Conservation (phyloP, 441 rosid species). For the Erodium trifolium region DNA sequence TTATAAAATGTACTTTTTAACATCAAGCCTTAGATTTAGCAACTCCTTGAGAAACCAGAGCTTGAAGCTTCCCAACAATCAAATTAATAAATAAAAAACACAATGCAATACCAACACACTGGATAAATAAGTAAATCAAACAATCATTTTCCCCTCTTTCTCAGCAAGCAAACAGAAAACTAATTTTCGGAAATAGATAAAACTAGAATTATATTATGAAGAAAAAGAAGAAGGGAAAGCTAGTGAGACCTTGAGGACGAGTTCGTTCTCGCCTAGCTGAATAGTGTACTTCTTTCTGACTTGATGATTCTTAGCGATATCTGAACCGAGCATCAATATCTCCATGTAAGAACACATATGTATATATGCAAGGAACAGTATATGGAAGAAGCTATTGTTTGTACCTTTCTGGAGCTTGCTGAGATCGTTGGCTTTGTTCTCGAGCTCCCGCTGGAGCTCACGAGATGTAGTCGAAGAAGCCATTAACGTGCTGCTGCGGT, state of each 20-base stretch:
- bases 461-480: slow-evolving; percentile 20
- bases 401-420: slow-evolving; percentile 28
- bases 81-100: too few relatives aligned
- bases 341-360: background rate
- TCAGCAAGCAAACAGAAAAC: background rate
- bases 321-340: slow-evolving; percentile 3
- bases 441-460: slow-evolving; percentile 23
- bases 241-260: slow-evolving; percentile 23
- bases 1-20: background rate
- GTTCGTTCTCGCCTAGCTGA: slow-evolving; percentile 28
- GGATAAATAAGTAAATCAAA: background rate
- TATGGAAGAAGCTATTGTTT: background rate
- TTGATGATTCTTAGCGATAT: slow-evolving; percentile 25
- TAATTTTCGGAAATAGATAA: too few relatives aligned
- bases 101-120: background rate
- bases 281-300: slow-evolving; percentile 27
- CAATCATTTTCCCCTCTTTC: background rate
- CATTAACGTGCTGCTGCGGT: slow-evolving; percentile 13
- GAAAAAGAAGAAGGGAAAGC: background rate
- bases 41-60: background rate
- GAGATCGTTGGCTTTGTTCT: slow-evolving; percentile 22
- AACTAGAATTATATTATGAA: background rate
- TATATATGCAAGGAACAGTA: background rate
- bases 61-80: background rate
- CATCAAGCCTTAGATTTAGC: background rate